phyloP scores from a whole-genome alignment of 257 asterid species.

The Marsdenia floribunda region DNA sequence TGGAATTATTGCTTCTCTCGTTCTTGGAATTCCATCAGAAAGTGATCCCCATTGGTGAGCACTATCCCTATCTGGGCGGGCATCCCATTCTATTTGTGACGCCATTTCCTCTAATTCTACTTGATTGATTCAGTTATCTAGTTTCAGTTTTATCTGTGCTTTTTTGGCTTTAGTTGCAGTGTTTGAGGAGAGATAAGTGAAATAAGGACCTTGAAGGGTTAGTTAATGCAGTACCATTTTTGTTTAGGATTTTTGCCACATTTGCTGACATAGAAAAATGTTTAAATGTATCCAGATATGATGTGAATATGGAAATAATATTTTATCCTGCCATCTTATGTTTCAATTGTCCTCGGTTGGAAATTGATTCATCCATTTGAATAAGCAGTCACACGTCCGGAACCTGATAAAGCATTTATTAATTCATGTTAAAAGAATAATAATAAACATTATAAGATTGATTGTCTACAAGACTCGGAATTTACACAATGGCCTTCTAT shows the following conservation, averaged over 20 bases:
- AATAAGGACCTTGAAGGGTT: too few species aligned
- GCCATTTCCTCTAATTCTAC: background rate
- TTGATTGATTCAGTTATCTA: background rate
- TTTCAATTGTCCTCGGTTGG: background rate
- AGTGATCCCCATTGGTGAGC: slow-evolving; percentile 84
- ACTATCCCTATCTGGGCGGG: background rate
- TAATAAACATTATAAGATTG: background rate
- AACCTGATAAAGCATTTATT: background rate
- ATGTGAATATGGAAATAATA: background rate
- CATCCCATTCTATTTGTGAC: background rate
- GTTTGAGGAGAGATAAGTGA: background rate
- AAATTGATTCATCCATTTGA: background rate
- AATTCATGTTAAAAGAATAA: background rate
- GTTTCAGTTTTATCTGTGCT: background rate
- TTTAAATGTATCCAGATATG: background rate
- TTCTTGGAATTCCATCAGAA: slow-evolving; percentile 63
- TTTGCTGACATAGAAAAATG: background rate
- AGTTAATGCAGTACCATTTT: background rate
- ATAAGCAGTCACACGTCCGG: background rate
- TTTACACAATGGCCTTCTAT: background rate
- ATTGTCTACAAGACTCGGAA: background rate
- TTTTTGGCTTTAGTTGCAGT: background rate
- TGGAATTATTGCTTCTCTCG: slow-evolving; percentile 64
- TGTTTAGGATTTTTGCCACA: background rate
- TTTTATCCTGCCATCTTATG: background rate